Conservation (phyloP, 2,329 filamentous ascomycete genomes). For the Elsinoe necatrix region DNA sequence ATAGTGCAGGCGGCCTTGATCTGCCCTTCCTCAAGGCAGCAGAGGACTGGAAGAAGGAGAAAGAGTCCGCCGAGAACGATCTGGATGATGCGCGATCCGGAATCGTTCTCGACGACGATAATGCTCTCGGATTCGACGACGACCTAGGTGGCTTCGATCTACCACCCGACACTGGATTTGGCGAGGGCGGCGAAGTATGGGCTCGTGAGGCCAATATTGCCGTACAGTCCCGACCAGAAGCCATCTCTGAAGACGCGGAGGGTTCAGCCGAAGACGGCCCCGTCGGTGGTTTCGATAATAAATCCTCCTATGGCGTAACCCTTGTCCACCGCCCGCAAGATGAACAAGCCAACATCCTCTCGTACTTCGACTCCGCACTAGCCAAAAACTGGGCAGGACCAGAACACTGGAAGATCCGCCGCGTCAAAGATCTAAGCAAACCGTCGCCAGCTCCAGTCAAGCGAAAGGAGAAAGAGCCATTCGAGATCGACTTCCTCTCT, state of each 20-base stretch:
- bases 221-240: slow-evolving; percentile 74
- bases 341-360: slow-evolving; percentile 90
- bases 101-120: slow-evolving; percentile 79
- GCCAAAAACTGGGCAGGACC: slow-evolving; percentile 97
- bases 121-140: slow-evolving; percentile 71
- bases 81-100: slow-evolving; percentile 60
- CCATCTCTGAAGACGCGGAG: slow-evolving; percentile 47
- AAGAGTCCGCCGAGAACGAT: slow-evolving; percentile 42
- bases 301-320: slow-evolving; percentile 65
- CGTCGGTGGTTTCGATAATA: slow-evolving; percentile 54
- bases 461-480: slow-evolving; percentile 92
- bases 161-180: slow-evolving; percentile 68
- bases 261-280: slow-evolving; percentile 41
- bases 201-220: slow-evolving; percentile 80
- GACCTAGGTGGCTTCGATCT: slow-evolving; percentile 59
- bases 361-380: slow-evolving; percentile 92
- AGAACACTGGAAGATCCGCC: slow-evolving; percentile 96
- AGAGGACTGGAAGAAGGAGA: slow-evolving; percentile 67
- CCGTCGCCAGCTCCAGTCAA: slow-evolving; percentile 44
- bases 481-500: slow-evolving; percentile 82
- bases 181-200: slow-evolving; percentile 94
- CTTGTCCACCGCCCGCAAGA: slow-evolving; percentile 55
- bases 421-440: slow-evolving; percentile 70
- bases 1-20: slow-evolving; percentile 74
- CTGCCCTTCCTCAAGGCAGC: slow-evolving; percentile 81